Evolutionary conservation across 257 asterid species (phyloP).

Genomic region (Apocynum venetum): DNA sequence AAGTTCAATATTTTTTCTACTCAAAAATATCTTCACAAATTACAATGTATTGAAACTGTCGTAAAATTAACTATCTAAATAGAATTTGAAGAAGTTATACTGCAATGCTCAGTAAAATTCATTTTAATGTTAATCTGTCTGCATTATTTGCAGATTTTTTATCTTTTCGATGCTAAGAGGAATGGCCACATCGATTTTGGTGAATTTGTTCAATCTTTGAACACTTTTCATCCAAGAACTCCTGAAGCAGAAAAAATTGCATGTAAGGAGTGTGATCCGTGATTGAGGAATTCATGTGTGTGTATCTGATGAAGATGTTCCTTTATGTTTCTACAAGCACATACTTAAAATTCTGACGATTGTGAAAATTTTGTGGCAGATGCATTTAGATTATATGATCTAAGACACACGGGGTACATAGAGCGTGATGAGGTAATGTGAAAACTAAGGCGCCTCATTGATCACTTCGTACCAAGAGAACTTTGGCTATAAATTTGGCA

Average conservation of each 20-base stretch:
- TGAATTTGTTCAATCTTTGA: slow-evolving; percentile 24
- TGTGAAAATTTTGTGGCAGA: slow-evolving; percentile 17
- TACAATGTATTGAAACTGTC: background rate
- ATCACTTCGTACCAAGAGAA: background rate
- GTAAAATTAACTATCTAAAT: background rate
- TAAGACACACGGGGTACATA: slow-evolving; percentile 27
- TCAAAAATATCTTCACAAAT: too few relatives aligned
- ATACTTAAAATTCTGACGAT: background rate
- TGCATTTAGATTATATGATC: slow-evolving; percentile 30
- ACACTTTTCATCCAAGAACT: slow-evolving; percentile 31
- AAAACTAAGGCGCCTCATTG: background rate
- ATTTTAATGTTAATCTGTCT: slow-evolving; percentile 5
- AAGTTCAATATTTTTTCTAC: too few relatives aligned
- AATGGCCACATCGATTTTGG: slow-evolving; percentile 32
- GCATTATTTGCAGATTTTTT: slow-evolving; percentile 22
- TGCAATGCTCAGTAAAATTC: background rate
- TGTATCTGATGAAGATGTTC: background rate
- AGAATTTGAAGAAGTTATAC: background rate
- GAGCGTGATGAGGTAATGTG: slow-evolving; percentile 29
- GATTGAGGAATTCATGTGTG: background rate
- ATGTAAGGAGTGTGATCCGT: slow-evolving; percentile 13
- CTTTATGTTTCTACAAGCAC: background rate
- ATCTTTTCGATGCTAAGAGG: slow-evolving; percentile 27
- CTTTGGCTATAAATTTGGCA: background rate
- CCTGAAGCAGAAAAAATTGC: slow-evolving; percentile 29